Base-by-base conservation (phyloP, 164 flowering plant species). In the Vitis cinerea region DNA sequence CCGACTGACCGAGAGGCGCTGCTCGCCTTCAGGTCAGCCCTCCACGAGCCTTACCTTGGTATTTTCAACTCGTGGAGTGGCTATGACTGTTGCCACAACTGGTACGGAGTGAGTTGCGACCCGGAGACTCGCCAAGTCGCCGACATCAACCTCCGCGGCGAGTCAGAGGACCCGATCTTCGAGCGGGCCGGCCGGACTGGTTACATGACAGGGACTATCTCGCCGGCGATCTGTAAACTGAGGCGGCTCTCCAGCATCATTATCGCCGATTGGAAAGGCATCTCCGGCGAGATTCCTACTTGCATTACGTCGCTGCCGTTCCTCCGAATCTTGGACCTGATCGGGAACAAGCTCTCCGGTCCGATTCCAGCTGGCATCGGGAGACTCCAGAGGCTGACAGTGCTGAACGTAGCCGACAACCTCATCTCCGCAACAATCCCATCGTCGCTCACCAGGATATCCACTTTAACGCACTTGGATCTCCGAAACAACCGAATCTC, bases 81-180 rank as follows among this genome's bases (percentile, higher is more conserved):
- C 57, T 6, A n/a, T 56, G 88, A 91, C 70, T 94, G 98, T 50
- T 91, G 98, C 77, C 74, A 78, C 65, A 67, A 77, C 52, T 94
- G 98, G 98, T 78, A 89, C 78, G 97, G 98, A 37, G 81, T 94
- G 19, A 83, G 84, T 72, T 94, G 98, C 80, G 97, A 94, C 79
- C 84, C 86, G 16, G 76, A 60, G 9, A 75, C 73, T 9, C 72
- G 65, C 67, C 88, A 85, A 8, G 97, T 94, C 37, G 92, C 89
- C 27, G 98, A 87, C 58, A 80, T 94, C 62, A 88, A 67, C 79
- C 89, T 94, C 49, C 87, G 98, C 0, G 98, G 97, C 60, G 97
- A 92, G 71, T 86, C 97, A 2, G 94, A 92, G 71, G 97, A 92
- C 31, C 95, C 93, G 8, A 84, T 90, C 47, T 86, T 84, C 80